These are phyloP conservation scores for Epithemia pelagica DNA, from an alignment of 108 stramenopile species.

Conservation along the genomic window DNA sequence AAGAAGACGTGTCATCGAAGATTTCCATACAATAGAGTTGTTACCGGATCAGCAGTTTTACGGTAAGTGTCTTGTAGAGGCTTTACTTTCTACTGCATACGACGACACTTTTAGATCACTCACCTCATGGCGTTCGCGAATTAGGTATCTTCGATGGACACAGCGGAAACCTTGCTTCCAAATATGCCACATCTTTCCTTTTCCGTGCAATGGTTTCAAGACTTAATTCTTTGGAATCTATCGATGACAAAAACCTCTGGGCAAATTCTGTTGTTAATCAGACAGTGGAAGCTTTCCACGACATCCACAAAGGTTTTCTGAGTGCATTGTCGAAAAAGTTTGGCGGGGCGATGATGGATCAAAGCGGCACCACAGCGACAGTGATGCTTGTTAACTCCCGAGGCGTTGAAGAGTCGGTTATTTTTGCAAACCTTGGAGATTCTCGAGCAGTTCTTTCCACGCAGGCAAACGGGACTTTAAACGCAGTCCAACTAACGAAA, in stretches of 20 bases:
- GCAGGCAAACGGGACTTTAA: constrained; percentile 7
- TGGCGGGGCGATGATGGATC: constrained; percentile 42
- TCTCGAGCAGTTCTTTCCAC: constrained; percentile 80
- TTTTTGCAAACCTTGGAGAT: constrained; percentile 89
- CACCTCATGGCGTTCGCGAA: constrained; percentile 44
- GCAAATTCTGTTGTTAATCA: constrained; percentile 31
- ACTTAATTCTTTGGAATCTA: constrained; percentile 24
- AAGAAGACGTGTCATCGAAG: constrained; percentile 77
- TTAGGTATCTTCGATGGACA: constrained; percentile 45
- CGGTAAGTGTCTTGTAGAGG: too few relatives aligned
- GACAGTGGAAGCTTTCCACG: constrained; percentile 43
- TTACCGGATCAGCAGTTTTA: constrained; percentile 65
- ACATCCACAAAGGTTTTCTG: constrained; percentile 55
- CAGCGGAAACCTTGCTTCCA: constrained; percentile 68
- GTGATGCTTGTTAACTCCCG: constrained; percentile 40
- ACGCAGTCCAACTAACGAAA: constrained; percentile 62
- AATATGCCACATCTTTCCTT: constrained; percentile 62
- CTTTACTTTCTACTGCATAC: constrained; percentile 13
- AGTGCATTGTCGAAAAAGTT: constrained; percentile 40
- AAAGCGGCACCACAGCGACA: constrained; percentile 80
- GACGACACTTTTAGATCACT: constrained; percentile 47
- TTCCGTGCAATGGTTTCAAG: constrained; percentile 28
- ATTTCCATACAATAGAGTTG: constrained; percentile 85
- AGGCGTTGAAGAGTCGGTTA: constrained; percentile 34
- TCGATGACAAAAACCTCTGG: constrained; percentile 20